These are phyloP conservation scores for Cordyceps javanica DNA, from an alignment of 2,329 filamentous ascomycete species.

Conservation along the genomic window DNA sequence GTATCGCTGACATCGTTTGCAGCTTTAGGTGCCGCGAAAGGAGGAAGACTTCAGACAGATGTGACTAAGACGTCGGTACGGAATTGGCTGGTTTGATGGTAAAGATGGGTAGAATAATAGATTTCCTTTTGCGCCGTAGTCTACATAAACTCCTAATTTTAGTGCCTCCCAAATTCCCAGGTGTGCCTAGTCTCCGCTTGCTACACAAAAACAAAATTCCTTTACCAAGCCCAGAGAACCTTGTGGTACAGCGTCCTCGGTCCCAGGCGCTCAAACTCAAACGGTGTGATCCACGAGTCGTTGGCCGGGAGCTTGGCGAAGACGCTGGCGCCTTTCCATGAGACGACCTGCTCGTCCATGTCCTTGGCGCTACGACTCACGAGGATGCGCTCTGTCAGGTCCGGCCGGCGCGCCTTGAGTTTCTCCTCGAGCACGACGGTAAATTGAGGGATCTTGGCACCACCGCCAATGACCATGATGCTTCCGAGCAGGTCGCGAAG, in stretches of 20 bases:
- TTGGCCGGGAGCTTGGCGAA: slow-evolving; percentile 90
- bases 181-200: background rate
- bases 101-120: no score
- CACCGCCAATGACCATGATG: slow-evolving; percentile 87
- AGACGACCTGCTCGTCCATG: slow-evolving; percentile 93
- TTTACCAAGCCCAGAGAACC: slow-evolving; percentile 56
- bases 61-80: no score
- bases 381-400: slow-evolving; percentile 54
- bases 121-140: background rate
- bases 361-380: slow-evolving; percentile 74
- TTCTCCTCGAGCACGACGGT: slow-evolving; percentile 77
- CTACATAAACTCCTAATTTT: background rate
- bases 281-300: slow-evolving; percentile 85
- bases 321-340: slow-evolving; percentile 96
- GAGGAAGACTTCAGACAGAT: no score
- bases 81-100: no score
- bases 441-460: slow-evolving; percentile 73
- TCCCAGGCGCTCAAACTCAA: slow-evolving; percentile 85
- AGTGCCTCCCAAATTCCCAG: background rate
- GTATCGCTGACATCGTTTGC: no score
- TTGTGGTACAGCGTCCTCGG: slow-evolving; percentile 80
- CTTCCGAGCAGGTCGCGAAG: slow-evolving; percentile 82
- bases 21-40: no score
- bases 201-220: background rate
- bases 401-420: slow-evolving; percentile 60